phyloP scores from a whole-genome alignment of 2,329 filamentous ascomycete genomes.

The Alternaria sp. region DNA sequence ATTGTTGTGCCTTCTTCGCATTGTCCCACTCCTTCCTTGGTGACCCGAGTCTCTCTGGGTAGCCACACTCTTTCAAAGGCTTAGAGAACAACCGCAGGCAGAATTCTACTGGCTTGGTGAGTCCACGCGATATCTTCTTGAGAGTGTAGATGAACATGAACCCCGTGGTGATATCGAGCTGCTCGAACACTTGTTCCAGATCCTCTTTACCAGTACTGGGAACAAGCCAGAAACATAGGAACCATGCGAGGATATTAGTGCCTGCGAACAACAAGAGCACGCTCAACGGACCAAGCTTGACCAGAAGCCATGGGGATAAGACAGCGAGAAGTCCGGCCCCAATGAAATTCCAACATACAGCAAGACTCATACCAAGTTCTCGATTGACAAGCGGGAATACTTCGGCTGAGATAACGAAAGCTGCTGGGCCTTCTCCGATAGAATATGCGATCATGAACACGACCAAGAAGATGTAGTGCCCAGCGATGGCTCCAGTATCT shows the following conservation, averaged over 20 bases:
- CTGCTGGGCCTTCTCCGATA: not conserved
- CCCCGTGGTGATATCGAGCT: not conserved
- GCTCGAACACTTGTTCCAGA: not conserved
- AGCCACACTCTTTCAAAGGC: too few relatives aligned
- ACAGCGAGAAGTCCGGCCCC: not conserved
- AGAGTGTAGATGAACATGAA: not conserved
- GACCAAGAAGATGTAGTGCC: not conserved
- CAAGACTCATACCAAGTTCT: not conserved
- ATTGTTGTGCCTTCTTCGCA: too few relatives aligned
- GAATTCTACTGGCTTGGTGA: too few relatives aligned
- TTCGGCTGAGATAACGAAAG: not conserved
- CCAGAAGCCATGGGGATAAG: not conserved
- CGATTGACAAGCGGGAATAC: not conserved
- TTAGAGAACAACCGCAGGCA: too few relatives aligned
- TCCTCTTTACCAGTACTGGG: not conserved
- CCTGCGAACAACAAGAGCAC: not conserved
- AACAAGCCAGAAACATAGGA: not conserved
- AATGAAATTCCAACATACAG: not conserved
- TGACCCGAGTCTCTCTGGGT: too few relatives aligned
- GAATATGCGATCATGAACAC: not conserved
- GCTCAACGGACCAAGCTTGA: not conserved
- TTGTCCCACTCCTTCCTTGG: too few relatives aligned
- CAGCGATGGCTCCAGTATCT: not conserved
- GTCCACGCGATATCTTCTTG: too few relatives aligned
- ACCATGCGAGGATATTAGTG: not conserved